These are phyloP conservation scores for Boletus vermiculosoides DNA, from an alignment of 768 basidiomycete genomes.

Conservation along the genomic window DNA sequence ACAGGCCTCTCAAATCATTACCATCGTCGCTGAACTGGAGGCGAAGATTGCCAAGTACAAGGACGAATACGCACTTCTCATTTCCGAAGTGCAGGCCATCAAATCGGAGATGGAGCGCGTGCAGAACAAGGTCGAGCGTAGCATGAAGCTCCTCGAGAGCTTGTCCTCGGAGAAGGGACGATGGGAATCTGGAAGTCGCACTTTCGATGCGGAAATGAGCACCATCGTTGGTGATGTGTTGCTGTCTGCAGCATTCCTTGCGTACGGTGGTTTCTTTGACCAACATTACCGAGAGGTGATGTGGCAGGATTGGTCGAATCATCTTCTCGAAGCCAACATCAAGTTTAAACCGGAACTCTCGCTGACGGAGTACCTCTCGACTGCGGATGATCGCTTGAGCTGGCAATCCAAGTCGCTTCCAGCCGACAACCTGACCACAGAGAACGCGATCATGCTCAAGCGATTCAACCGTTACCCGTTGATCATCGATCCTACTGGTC, in stretches of 20 bases:
- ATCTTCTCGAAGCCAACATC: slow-evolving; percentile 85
- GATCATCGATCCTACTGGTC: slow-evolving; percentile 97
- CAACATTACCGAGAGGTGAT: slow-evolving; percentile 96
- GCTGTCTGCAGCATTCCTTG: slow-evolving; percentile 92
- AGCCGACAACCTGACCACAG: slow-evolving; percentile 91
- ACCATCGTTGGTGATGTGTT: slow-evolving; percentile 97
- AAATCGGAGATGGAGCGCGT: slow-evolving; percentile 98
- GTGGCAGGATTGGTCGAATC: slow-evolving; percentile 94
- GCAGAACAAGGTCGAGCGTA: slow-evolving; percentile 94
- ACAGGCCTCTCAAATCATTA: slow-evolving; percentile 85
- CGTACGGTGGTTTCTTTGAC: slow-evolving; percentile 98
- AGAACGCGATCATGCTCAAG: slow-evolving; percentile 99
- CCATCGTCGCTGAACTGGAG: slow-evolving; percentile 91
- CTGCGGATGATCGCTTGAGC: slow-evolving; percentile 90
- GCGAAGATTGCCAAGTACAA: slow-evolving; percentile 92
- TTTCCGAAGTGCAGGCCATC: slow-evolving; percentile 96
- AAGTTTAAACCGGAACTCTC: slow-evolving; percentile 91
- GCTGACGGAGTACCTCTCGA: slow-evolving; percentile 93
- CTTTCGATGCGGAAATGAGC: slow-evolving; percentile 97
- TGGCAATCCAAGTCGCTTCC: slow-evolving; percentile 98
- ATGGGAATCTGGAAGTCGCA: slow-evolving; percentile 93
- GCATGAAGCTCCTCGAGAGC: slow-evolving; percentile 91
- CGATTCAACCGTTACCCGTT: slow-evolving; percentile 97
- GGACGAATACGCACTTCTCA: slow-evolving; percentile 94
- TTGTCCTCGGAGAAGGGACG: slow-evolving; percentile 91